Evolutionary conservation across 441 rosid species (phyloP), one percentile per base, ranked within the genome.

Genomic region (Manihot esculenta): DNA sequence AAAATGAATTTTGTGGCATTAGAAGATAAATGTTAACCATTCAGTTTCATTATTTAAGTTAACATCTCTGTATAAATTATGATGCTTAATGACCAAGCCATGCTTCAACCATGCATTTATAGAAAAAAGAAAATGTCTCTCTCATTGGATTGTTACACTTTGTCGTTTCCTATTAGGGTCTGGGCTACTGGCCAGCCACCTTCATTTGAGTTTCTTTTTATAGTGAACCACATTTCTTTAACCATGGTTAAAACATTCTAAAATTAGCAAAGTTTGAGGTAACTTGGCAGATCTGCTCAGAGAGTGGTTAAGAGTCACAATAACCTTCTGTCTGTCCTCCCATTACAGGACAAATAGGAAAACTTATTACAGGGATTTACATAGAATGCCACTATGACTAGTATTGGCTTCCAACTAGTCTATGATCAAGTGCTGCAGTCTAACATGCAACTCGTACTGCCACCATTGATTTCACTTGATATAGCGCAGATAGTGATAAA

Each of bases 301-400:
- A 77, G 83, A 67, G 81, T 82, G 83, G 87, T 82, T 82, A 78
- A 44, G 64, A 61, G 84, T 82, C 83, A 75, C 86, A 73, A 68
- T 77, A 72, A 73, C 78, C 81, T 74, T 82, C 75, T 74, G 79
- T 76, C 77, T 44, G 54, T 68, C 78, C 47, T 75, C 69, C 71
- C 74, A 55, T 65, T 51, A 38, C 48, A 68, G 45, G 67, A 70
- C 77, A 74, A n/a, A 74, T 72, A 17, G 35, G 66, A 49, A 20
- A 13, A 10, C 38, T 65, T 33, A 26, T 74, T 54, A 10, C 57
- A 7, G 30, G 24, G 30, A 77, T 73, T 73, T 78, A 64, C 83
- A n/a, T 12, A 26, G 13, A 42, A 20, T 75, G 72, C 78, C 75
- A 74, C 56, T n/a, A 24, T 11, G n/a, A 24, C 10, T 49, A 47